Percentiles rank a stretch among this genome's conserved stretches.
phyloP scores from a whole-genome alignment of 2,329 filamentous ascomycete species.

The Talaromyces verruculosus region DNA sequence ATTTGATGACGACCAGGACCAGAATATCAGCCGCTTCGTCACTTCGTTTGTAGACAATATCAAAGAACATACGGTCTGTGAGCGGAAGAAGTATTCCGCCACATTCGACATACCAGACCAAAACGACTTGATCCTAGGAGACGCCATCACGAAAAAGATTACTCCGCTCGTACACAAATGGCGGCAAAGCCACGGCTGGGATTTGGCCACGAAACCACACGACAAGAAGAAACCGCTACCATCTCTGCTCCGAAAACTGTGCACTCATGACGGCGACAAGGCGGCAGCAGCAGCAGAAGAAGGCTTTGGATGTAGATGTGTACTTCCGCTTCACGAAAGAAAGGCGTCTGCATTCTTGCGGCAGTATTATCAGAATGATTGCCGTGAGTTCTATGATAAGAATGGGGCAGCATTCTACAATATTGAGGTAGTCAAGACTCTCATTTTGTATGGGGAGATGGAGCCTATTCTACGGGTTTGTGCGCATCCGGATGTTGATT shows the following conservation, averaged over 20 bases:
- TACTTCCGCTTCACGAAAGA: not conserved
- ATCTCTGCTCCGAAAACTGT: not conserved
- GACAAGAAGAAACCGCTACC: not conserved
- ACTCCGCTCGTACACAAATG: slow-evolving; percentile 9
- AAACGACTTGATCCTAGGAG: not conserved
- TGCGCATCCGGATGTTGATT: not conserved
- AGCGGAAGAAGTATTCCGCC: slow-evolving; percentile 2
- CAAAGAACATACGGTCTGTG: slow-evolving; percentile 5
- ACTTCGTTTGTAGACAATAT: not conserved
- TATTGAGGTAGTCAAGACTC: slow-evolving; percentile 9
- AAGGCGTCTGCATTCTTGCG: not conserved
- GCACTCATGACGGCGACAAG: not conserved
- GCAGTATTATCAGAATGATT: not conserved
- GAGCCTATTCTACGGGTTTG: not conserved
- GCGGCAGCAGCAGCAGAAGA: not conserved
- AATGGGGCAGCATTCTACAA: slow-evolving; percentile 6
- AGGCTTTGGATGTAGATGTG: slow-evolving; percentile 6
- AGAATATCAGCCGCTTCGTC: slow-evolving; percentile 4
- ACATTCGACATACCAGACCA: not conserved
- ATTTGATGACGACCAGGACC: not conserved
- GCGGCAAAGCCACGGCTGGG: not conserved
- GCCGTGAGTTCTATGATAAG: not conserved
- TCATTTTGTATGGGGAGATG: slow-evolving; percentile 13
- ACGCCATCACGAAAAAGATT: not conserved
- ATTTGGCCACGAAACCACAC: not conserved